Conservation (phyloP, 805 yeast genomes). For the Maudiozyma pseudohumilis region DNA sequence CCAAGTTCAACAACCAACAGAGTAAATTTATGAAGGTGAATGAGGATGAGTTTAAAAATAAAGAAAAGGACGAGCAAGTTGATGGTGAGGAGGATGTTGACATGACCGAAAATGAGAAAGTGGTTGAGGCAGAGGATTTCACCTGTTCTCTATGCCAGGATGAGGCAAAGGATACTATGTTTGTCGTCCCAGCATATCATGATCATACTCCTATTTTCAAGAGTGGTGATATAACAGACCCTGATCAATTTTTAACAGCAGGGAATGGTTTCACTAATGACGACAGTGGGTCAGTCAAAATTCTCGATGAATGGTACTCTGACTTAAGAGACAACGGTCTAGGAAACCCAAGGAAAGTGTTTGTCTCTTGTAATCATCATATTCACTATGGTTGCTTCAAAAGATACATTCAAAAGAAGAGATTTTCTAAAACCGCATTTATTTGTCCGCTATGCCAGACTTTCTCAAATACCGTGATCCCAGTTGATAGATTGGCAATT, state of each 20-base stretch:
- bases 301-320: no score
- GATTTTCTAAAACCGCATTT: constrained; percentile 51
- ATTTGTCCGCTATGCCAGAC: constrained; percentile 94
- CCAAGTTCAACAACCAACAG: constrained; percentile 64
- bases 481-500: no score
- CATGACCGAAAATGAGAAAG: constrained; percentile 29
- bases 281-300: constrained; percentile 16
- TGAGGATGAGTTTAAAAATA: constrained; percentile 23
- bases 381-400: constrained; percentile 76
- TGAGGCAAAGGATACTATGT: constrained; percentile 36
- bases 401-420: constrained; percentile 55
- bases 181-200: constrained; percentile 50
- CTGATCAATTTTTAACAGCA: constrained; percentile 20
- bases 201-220: constrained; percentile 41
- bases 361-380: constrained; percentile 88
- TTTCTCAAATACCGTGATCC: constrained; percentile 30
- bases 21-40: constrained; percentile 56
- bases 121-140: constrained; percentile 19
- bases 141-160: constrained; percentile 56
- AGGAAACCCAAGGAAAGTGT: constrained; percentile 27
- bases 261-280: constrained; percentile 26
- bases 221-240: constrained; percentile 26
- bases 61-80: constrained; percentile 25
- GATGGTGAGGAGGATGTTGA: constrained; percentile 36
- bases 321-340: constrained; percentile 10